A percentile compares a stretch with the other conserved stretches of the same genome.
These are phyloP conservation scores for Nannochloropsis gaditana DNA, from an alignment of 108 stramenopile genomes.

Conservation along the genomic window DNA sequence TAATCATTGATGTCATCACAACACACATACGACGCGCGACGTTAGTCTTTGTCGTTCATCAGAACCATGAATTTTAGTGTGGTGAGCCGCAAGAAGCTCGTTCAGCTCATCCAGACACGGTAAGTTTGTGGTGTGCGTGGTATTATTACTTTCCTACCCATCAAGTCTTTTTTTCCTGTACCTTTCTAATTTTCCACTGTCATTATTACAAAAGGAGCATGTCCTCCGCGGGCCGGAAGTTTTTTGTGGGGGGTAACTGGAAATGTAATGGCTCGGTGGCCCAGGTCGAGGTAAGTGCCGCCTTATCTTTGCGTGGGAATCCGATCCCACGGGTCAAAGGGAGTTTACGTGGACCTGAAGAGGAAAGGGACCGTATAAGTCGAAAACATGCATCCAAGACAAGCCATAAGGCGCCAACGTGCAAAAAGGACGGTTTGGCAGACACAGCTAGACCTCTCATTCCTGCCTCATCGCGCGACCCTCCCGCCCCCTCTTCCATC, in stretches of 20 bases:
- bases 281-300: conserved; percentile 34
- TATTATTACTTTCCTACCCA: neutral
- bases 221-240: conserved; percentile 55
- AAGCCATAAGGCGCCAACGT: too few species aligned
- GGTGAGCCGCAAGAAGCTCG: neutral
- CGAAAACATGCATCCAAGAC: too few species aligned
- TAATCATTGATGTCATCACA: too few species aligned
- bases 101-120: conserved; percentile 11
- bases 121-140: neutral
- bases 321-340: neutral
- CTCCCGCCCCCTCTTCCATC: neutral
- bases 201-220: neutral
- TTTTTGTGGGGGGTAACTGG: conserved; percentile 99
- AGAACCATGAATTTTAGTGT: conserved; percentile 1
- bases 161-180: neutral
- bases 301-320: neutral
- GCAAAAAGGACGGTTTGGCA: too few species aligned
- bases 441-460: neutral
- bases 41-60: neutral
- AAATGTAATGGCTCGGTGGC: conserved; percentile 81
- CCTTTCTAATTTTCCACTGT: neutral
- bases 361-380: too few species aligned
- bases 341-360: too few species aligned
- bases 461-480: neutral
- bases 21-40: too few species aligned